phyloP scores from a whole-genome alignment of 306 rosid genomes.

The Quercus agrifolia region DNA sequence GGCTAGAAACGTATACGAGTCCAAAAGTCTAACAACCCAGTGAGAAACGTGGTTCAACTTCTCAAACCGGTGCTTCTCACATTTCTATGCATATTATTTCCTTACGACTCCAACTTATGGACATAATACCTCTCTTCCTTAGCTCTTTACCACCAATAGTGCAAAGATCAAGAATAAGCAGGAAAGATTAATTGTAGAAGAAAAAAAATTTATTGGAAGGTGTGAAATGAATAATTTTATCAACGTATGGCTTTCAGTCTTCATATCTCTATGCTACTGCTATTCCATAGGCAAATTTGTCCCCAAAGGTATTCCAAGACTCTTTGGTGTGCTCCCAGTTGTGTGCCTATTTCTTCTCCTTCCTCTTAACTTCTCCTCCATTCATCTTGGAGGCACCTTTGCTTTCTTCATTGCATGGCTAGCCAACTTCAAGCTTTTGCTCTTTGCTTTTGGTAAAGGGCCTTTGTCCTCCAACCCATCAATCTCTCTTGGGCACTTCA shows the following conservation, averaged over 20 bases:
- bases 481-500: neutral
- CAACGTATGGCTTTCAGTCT: constrained; percentile 19
- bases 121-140: neutral
- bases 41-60: neutral
- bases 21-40: too few species aligned
- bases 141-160: neutral
- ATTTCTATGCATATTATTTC: neutral
- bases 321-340: constrained; percentile 21
- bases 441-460: constrained; percentile 35
- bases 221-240: constrained; percentile 30
- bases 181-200: neutral
- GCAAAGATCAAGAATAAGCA: neutral
- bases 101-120: neutral
- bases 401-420: constrained; percentile 46
- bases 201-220: constrained; percentile 10
- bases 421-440: constrained; percentile 45
- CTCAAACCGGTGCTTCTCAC: neutral
- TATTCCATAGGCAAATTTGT: constrained; percentile 19
- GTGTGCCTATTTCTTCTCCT: constrained; percentile 26
- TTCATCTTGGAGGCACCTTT: constrained; percentile 24
- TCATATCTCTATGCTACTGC: constrained; percentile 32
- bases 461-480: constrained; percentile 19
- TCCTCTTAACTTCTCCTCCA: constrained; percentile 26
- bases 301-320: constrained; percentile 20
- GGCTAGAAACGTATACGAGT: too few species aligned